Conservation (phyloP, 768 basidiomycete genomes). For the Leccinum barrowsii region DNA sequence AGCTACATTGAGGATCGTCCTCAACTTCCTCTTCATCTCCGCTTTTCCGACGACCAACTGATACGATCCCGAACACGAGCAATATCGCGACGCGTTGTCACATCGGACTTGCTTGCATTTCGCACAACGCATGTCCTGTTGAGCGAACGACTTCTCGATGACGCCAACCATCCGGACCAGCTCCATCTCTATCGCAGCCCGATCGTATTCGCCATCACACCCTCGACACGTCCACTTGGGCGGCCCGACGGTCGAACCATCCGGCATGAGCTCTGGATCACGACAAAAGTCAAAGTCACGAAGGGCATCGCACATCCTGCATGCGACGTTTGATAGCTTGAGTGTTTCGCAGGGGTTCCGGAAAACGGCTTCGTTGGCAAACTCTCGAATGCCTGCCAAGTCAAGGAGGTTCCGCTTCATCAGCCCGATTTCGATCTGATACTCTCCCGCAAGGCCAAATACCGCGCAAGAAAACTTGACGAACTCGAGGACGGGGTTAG, state of each 20-base stretch:
- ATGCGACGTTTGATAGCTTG: slow-evolving; percentile 82
- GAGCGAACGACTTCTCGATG: slow-evolving; percentile 70
- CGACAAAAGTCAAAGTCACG: slow-evolving; percentile 96
- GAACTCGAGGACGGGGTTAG: slow-evolving; percentile 83
- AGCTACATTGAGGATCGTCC: slow-evolving; percentile 82
- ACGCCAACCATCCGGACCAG: slow-evolving; percentile 73
- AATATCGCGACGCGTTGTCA: slow-evolving; percentile 82
- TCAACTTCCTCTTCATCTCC: slow-evolving; percentile 67
- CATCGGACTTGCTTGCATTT: slow-evolving; percentile 91
- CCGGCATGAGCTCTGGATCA: slow-evolving; percentile 77
- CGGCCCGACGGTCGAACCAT: slow-evolving; percentile 43
- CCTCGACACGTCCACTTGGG: slow-evolving; percentile 64
- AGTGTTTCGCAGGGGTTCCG: slow-evolving; percentile 90
- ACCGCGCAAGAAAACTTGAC: slow-evolving; percentile 84
- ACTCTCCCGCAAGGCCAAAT: slow-evolving; percentile 75
- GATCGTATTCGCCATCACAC: slow-evolving; percentile 87
- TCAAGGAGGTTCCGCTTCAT: slow-evolving; percentile 89
- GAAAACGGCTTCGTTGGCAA: slow-evolving; percentile 80
- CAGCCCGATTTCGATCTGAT: slow-evolving; percentile 81
- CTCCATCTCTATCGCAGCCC: slow-evolving; percentile 80
- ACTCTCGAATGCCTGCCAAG: slow-evolving; percentile 81
- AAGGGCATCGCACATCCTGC: slow-evolving; percentile 78
- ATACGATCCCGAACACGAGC: slow-evolving; percentile 86
- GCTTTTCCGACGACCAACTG: slow-evolving; percentile 66
- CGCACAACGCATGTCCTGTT: slow-evolving; percentile 85